Percentiles rank a stretch among this genome's conserved stretches.
Evolutionary conservation across 208 protist species (phyloP).

Genomic region (Acanthamoeba triangularis): DNA sequence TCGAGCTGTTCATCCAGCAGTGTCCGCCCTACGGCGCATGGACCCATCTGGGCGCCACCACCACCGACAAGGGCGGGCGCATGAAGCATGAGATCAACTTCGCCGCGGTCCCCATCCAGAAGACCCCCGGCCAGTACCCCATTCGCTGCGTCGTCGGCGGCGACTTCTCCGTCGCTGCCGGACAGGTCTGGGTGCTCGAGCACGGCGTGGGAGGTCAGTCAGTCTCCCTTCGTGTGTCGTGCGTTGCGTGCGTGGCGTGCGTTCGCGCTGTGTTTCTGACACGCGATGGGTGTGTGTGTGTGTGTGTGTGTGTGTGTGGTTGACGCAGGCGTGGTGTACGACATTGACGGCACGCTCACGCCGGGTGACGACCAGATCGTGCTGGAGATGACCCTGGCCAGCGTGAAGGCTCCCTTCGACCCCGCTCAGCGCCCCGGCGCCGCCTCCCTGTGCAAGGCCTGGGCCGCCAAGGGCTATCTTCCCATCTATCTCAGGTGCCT

Average conservation of each 20-base stretch:
- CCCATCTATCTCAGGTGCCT: conserved; percentile 72
- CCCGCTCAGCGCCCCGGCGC: conserved; percentile 65
- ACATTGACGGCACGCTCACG: conserved; percentile 81
- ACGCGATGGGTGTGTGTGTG: no score
- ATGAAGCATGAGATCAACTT: conserved; percentile 6
- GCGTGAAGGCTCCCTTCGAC: conserved; percentile 67
- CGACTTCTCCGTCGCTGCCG: conserved; percentile 72
- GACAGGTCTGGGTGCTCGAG: conserved; percentile 59
- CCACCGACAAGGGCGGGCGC: conserved; percentile 24
- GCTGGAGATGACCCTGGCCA: conserved; percentile 53
- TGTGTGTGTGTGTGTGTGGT: no score
- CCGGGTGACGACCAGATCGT: conserved; percentile 78
- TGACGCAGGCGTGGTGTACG: conserved; percentile 58
- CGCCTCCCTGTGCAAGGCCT: conserved; percentile 52
- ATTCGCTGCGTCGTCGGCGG: conserved; percentile 68
- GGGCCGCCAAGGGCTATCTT: conserved; percentile 78
- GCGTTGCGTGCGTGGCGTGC: no score
- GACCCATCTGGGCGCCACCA: not conserved
- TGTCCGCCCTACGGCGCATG: conserved; percentile 40
- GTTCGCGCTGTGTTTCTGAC: no score
- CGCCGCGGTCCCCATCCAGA: not conserved
- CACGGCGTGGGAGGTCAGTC: not conserved
- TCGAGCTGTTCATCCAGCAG: conserved; percentile 22
- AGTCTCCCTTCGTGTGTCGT: no score
- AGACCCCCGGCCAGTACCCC: conserved; percentile 66